These are phyloP conservation scores for Domatiomyces catenatus DNA, from an alignment of 2,329 filamentous ascomycete genomes.

Conservation along the genomic window DNA sequence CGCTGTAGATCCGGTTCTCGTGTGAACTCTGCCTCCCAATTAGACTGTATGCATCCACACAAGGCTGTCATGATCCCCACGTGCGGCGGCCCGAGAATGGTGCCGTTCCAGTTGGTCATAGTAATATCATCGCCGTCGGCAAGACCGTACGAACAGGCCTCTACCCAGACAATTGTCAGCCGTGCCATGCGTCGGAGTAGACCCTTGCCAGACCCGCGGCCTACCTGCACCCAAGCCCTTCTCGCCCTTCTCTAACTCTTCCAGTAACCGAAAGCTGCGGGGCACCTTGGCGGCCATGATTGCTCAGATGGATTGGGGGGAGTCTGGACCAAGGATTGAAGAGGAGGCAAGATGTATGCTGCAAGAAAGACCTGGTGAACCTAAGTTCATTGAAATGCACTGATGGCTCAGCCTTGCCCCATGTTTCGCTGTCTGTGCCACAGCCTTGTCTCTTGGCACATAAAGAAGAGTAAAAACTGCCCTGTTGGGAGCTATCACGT, in stretches of 20 bases:
- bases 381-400: background rate
- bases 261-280: conserved; percentile 87
- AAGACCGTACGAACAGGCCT: conserved; percentile 92
- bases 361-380: background rate
- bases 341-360: background rate
- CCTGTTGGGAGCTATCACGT: too few species aligned
- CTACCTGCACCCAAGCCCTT: conserved; percentile 84
- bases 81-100: conserved; percentile 89
- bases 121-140: conserved; percentile 86
- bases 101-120: conserved; percentile 98
- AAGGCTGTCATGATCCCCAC: conserved; percentile 39
- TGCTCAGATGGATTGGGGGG: background rate
- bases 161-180: conserved; percentile 30
- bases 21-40: conserved; percentile 57
- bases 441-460: background rate
- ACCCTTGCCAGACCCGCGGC: conserved; percentile 18
- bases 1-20: conserved; percentile 97
- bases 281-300: conserved; percentile 62
- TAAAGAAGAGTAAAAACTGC: too few species aligned
- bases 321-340: background rate
- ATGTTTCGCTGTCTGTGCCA: background rate
- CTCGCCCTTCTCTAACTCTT: conserved; percentile 97
- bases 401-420: background rate
- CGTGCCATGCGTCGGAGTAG: conserved; percentile 2
- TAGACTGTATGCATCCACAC: background rate